Evolutionary conservation across 148 eudicot species (phyloP), one percentile per base, ranked within the genome.

Genomic region (Limonium bicolor): DNA sequence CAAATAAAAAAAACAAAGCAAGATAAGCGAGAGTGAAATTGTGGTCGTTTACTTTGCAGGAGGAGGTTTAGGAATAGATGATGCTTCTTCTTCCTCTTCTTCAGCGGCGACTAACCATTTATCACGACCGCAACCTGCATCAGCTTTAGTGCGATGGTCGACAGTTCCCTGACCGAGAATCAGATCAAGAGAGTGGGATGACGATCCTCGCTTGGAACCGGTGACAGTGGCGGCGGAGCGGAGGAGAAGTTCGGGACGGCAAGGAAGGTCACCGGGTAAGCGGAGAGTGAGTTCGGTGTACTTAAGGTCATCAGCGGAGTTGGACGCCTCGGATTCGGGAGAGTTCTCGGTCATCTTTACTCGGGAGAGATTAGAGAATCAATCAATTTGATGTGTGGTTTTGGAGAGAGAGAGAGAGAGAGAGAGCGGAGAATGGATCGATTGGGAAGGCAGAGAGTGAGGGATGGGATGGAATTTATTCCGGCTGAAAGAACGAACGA

Each of bases 221-320:
- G 23, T 20, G 11, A 16, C 52, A 5, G 50, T 15, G 26, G 33
- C 21, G 6, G 27, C 14, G n/a, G 14, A 24, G 15, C 45, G 45
- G n/a, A n/a, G n/a, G n/a, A n/a, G n/a, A n/a, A n/a, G n/a, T n/a
- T n/a, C n/a, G n/a, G n/a, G n/a, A 11, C 25, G 3, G 11, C 43
- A 25, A 4, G 12, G n/a, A 15, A 46, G 56, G 2, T 53, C 46
- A 8, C 77, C 77, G 1, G 77, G 77, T 7, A 66, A 37, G 4
- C 77, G 57, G 13, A 72, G 61, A 20, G 69, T 67, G n/a, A 72
- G 59, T 66, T 72, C 77, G 0, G 77, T 72, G 36, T 72, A 66
- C 58, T 56, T 59, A 21, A 59, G 60, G 38, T 63, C 65, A 44
- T 62, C 47, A 24, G 27, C 67, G 10, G 44, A 46, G 11, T 29